phyloP scores from a whole-genome alignment of 257 asterid species.

The Plantago major region DNA sequence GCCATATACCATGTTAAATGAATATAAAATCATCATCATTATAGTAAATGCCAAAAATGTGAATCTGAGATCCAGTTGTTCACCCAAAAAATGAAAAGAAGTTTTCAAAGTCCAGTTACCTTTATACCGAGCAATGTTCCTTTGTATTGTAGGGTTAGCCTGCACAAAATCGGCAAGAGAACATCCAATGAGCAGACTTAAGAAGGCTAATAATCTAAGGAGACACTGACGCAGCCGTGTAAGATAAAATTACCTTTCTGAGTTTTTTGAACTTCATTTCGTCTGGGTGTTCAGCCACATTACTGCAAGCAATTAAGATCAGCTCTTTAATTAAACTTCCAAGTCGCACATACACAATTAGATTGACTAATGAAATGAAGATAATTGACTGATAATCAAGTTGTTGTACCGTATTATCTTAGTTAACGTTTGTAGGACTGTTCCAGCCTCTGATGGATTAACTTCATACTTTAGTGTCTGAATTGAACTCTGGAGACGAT shows the following conservation, averaged over 20 bases:
- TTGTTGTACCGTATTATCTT: slow-evolving; percentile 51
- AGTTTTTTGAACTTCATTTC: slow-evolving; percentile 71
- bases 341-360: neutral
- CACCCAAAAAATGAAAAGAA: neutral
- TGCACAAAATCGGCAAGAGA: slow-evolving; percentile 32
- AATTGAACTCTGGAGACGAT: slow-evolving; percentile 63
- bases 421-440: slow-evolving; percentile 47
- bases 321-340: slow-evolving; percentile 5
- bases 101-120: slow-evolving; percentile 34
- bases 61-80: neutral
- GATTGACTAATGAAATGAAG: neutral
- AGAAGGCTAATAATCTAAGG: neutral
- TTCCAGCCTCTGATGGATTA: slow-evolving; percentile 34
- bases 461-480: slow-evolving; percentile 60
- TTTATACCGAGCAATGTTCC: slow-evolving; percentile 47
- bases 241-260: slow-evolving; percentile 53
- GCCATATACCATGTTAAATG: no score
- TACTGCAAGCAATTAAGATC: slow-evolving; percentile 47
- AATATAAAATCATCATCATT: no score
- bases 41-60: no score
- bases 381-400: neutral
- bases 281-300: slow-evolving; percentile 68
- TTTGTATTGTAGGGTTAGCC: slow-evolving; percentile 75
- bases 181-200: slow-evolving; percentile 14
- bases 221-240: neutral